These are phyloP conservation scores for Avena atlantica DNA, from an alignment of 176 grass and related monocot species.

Conservation along the genomic window DNA sequence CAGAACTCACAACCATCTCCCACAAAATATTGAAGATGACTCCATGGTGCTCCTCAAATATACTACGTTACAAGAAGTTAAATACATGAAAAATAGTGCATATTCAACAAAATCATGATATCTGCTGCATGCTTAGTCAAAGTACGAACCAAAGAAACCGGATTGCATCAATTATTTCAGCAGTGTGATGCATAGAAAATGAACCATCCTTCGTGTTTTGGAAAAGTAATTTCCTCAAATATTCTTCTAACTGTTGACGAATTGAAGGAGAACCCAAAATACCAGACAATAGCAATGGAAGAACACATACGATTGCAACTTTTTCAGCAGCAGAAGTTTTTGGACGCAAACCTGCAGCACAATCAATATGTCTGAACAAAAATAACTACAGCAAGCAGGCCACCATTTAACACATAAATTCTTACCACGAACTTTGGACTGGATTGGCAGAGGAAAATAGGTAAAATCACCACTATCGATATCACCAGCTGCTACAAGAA, in stretches of 20 bases:
- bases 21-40: slow-evolving; percentile 86
- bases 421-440: slow-evolving; percentile 91
- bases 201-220: slow-evolving; percentile 71
- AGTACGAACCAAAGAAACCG: slow-evolving; percentile 89
- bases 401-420: slow-evolving; percentile 25
- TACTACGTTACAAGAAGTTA: slow-evolving; percentile 60
- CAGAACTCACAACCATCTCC: slow-evolving; percentile 97
- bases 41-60: slow-evolving; percentile 88
- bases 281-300: slow-evolving; percentile 92
- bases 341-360: slow-evolving; percentile 74
- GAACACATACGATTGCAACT: slow-evolving; percentile 73
- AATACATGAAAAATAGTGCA: slow-evolving; percentile 46
- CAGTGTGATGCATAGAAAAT: slow-evolving; percentile 74
- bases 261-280: slow-evolving; percentile 81
- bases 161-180: slow-evolving; percentile 80
- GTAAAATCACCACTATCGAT: slow-evolving; percentile 83
- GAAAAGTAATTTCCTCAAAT: slow-evolving; percentile 92
- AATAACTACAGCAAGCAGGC: slow-evolving; percentile 21
- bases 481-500: slow-evolving; percentile 94
- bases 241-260: slow-evolving; percentile 67
- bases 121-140: slow-evolving; percentile 24
- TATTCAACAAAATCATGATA: slow-evolving; percentile 28
- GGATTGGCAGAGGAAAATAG: slow-evolving; percentile 82
- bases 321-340: slow-evolving; percentile 79
- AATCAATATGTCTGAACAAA: slow-evolving; percentile 39